Conservation (phyloP, 176 grass and related monocot genomes). For the Zoysia pacifica region DNA sequence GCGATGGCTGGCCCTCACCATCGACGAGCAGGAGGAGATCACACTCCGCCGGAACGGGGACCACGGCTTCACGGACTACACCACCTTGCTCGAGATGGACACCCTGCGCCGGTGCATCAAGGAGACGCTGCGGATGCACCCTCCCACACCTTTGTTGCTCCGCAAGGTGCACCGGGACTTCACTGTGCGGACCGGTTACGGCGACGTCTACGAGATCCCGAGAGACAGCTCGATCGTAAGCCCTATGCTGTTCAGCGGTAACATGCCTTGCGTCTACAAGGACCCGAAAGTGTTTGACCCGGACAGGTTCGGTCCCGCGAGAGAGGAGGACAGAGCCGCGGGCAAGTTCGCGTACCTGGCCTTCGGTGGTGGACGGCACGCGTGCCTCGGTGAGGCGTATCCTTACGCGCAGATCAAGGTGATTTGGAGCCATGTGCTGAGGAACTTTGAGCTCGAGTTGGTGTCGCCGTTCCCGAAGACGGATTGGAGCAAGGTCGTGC, state of each 20-base stretch:
- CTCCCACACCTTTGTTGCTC: not conserved
- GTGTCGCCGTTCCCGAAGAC: not conserved
- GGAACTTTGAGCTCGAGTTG: slow-evolving; percentile 17
- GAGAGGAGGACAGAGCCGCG: slow-evolving; percentile 4
- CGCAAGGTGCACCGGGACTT: not conserved
- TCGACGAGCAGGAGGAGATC: slow-evolving; percentile 53
- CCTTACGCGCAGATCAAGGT: slow-evolving; percentile 6
- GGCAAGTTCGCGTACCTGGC: slow-evolving; percentile 21
- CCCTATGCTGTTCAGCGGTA: not conserved
- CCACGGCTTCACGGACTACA: slow-evolving; percentile 9
- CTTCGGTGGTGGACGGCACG: not conserved
- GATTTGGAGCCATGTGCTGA: not conserved
- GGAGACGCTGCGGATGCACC: slow-evolving; percentile 3
- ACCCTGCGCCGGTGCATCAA: not conserved
- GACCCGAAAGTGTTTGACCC: not conserved
- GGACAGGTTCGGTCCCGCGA: not conserved
- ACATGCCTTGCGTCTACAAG: not conserved
- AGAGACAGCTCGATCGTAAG: not conserved
- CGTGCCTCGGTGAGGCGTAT: not conserved
- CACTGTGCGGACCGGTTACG: not conserved
- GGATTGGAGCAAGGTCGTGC: not conserved
- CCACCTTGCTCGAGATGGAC: not conserved
- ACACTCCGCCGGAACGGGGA: not conserved
- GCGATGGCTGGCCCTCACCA: slow-evolving; percentile 14
- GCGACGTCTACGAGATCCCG: not conserved